Evolutionary conservation across 2,329 filamentous ascomycete genomes (phyloP).

Genomic region (Alternaria novae-zelandiae): DNA sequence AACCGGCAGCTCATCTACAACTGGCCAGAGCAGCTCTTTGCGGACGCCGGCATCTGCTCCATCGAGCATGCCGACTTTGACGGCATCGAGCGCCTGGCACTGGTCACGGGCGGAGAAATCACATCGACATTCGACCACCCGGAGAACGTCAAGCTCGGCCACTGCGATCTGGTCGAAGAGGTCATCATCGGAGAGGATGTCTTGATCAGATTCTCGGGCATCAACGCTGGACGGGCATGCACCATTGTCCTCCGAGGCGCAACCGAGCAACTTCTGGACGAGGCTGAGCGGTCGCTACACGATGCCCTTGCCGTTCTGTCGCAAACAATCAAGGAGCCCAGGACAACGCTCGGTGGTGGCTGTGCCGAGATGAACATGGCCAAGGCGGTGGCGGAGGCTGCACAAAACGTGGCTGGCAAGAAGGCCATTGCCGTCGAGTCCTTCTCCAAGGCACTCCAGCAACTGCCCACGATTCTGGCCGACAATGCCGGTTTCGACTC

Average conservation of each 20-base stretch:
- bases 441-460: conserved; percentile 86
- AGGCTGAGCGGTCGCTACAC: conserved; percentile 94
- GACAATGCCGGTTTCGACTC: conserved; percentile 98
- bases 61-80: conserved; percentile 99
- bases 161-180: conserved; percentile 95
- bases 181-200: conserved; percentile 98
- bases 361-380: conserved; percentile 99
- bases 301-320: conserved; percentile 95
- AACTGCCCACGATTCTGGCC: conserved; percentile 93
- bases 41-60: conserved; percentile 95
- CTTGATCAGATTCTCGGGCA: conserved; percentile 95
- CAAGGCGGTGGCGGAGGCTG: conserved; percentile 92
- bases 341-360: conserved; percentile 91
- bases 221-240: conserved; percentile 91
- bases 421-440: conserved; percentile 91
- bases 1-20: conserved; percentile 99
- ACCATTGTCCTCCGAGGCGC: conserved; percentile 96
- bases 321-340: conserved; percentile 92
- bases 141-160: conserved; percentile 93
- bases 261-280: conserved; percentile 94
- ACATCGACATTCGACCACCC: conserved; percentile 98
- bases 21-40: conserved; percentile 99
- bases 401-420: conserved; percentile 95
- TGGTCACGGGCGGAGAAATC: conserved; percentile 97
- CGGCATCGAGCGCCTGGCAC: conserved; percentile 90